Evolutionary conservation across 2,329 filamentous ascomycete species (phyloP).

Genomic region (Dactylonectria macrodidyma): DNA sequence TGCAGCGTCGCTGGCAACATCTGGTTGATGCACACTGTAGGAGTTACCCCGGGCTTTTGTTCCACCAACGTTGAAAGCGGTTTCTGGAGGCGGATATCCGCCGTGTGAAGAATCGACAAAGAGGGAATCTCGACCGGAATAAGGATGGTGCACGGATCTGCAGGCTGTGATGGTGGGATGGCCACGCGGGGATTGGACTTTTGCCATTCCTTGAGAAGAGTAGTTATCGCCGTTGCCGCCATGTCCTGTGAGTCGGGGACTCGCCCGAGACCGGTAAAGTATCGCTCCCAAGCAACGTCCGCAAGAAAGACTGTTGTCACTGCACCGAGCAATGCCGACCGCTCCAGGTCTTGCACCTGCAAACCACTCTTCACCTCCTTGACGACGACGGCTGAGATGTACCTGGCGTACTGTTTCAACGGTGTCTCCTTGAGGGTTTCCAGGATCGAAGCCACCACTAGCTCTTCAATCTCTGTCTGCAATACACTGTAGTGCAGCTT

Average conservation of each 20-base stretch:
- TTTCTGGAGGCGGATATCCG: constrained; percentile 72
- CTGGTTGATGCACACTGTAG: constrained; percentile 73
- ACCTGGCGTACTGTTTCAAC: constrained; percentile 62
- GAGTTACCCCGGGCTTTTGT: constrained; percentile 52
- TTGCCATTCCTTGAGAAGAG: constrained; percentile 54
- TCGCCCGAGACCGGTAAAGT: constrained; percentile 66
- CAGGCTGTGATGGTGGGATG: constrained; percentile 41
- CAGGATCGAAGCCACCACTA: constrained; percentile 61
- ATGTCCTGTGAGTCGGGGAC: constrained; percentile 54
- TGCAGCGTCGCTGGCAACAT: constrained; percentile 74
- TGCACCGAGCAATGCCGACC: constrained; percentile 67
- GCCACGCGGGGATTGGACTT: constrained; percentile 46
- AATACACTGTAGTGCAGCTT: constrained; percentile 83
- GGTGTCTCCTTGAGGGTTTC: constrained; percentile 56
- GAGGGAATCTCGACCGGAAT: constrained; percentile 93
- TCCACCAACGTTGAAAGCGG: constrained; percentile 51
- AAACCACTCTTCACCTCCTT: constrained; percentile 61
- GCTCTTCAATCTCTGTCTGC: constrained; percentile 77
- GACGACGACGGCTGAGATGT: constrained; percentile 62
- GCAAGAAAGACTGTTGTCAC: constrained; percentile 65
- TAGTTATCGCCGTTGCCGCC: constrained; percentile 44
- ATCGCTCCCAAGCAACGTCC: constrained; percentile 62
- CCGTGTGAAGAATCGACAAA: constrained; percentile 86
- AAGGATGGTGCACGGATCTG: constrained; percentile 75
- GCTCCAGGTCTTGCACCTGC: constrained; percentile 68